Evolutionary conservation across 2,329 filamentous ascomycete species (phyloP).

Genomic region (Aspergillus uvarum): DNA sequence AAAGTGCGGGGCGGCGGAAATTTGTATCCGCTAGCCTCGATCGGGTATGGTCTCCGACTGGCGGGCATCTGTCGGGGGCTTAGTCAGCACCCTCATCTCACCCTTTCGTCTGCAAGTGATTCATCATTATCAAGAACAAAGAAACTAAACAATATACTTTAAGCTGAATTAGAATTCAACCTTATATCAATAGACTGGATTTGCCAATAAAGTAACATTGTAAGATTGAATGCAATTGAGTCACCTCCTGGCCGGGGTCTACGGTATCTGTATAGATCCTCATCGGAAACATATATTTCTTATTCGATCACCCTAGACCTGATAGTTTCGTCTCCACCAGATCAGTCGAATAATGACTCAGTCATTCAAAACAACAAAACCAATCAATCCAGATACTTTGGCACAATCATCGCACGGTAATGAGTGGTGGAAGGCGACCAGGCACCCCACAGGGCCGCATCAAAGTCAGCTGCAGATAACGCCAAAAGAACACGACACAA

Average conservation of each 20-base stretch:
- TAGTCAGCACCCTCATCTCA: neutral
- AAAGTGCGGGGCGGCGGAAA: slow-evolving; percentile 13
- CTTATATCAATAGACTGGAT: no score
- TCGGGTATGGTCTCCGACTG: neutral
- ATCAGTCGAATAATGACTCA: slow-evolving; percentile 7
- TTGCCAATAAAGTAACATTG: no score
- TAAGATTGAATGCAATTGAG: no score
- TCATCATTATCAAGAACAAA: no score
- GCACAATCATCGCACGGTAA: slow-evolving; percentile 16
- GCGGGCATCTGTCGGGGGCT: neutral
- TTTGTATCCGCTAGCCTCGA: slow-evolving; percentile 2
- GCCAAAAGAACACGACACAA: slow-evolving; percentile 16
- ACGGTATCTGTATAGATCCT: neutral
- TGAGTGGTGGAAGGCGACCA: slow-evolving; percentile 22
- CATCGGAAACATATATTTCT: slow-evolving; percentile 20
- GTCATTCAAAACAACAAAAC: slow-evolving; percentile 11
- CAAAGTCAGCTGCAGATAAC: slow-evolving; percentile 11
- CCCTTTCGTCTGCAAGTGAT: no score
- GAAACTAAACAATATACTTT: no score
- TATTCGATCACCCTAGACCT: slow-evolving; percentile 16
- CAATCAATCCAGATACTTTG: slow-evolving; percentile 16
- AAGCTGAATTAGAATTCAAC: neutral
- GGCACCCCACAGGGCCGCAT: slow-evolving; percentile 9
- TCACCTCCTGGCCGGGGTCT: no score
- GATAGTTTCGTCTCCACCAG: slow-evolving; percentile 9